Base-by-base conservation (phyloP, 495 filamentous ascomycete species). In the Alectoria sarmentosa region DNA sequence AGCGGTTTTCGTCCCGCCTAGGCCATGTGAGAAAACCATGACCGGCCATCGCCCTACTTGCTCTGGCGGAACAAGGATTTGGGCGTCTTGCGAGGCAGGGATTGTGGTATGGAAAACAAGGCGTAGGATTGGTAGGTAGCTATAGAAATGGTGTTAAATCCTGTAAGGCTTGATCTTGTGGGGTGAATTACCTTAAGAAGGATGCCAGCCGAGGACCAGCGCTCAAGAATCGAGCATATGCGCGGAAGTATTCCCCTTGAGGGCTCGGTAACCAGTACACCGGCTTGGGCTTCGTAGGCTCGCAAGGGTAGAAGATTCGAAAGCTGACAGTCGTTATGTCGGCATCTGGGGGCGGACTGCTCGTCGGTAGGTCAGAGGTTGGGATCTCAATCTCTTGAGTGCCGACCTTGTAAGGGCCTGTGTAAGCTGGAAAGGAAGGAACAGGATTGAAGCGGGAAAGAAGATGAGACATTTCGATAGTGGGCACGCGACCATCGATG, bases 1-100 rank as follows among this genome's bases (percentile, higher is more conserved):
- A 30, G 89, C 79, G 58, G 91, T 90, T 39, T 87, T 76, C 48
- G 81, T 84, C 23, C 90, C 90, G 6, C 87, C 90, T 4, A 92
- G 78, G 5, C 90, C 90, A 70, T 93, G 90, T 14, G 88, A 91
- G 74, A 93, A 92, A 39, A 93, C 78, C 76, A 88, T 83, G 0
- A 89, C 88, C 2, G 90, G 90, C 85, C 89, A 90, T 77, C 83
- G 75, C 28, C 72, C 69, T 30, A 72, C 69, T 3, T 61, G 66
- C 21, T 63, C 62, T 4, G 74, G 67, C 23, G 75, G 61, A 21
- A 64, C 77, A 71, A 72, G 80, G 15, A 83, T 36, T 23, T 71
- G 69, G 6, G 82, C 81, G 69, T 84, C 76, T 54, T 75, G 74
- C 56, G 74, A 70, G 19, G 76, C 82, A 19, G 84, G 84, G 32